phyloP scores from a whole-genome alignment of 2,329 filamentous ascomycete genomes.

The Monosporascus sp. region DNA sequence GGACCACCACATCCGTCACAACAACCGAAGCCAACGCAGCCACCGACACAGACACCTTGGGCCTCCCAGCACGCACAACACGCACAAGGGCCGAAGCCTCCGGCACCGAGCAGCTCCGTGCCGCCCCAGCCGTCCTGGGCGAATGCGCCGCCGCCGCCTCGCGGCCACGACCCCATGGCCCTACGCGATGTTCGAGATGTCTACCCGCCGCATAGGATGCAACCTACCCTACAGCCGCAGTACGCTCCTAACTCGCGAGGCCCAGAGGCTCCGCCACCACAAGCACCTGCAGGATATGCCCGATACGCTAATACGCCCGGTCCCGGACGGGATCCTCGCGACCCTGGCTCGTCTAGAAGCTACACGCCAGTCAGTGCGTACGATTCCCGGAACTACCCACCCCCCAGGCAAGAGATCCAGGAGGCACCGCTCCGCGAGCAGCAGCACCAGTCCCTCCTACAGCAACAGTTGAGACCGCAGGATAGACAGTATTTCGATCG shows the following conservation, averaged over 20 bases:
- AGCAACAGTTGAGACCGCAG: constrained; percentile 38
- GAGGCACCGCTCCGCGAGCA: constrained; percentile 35
- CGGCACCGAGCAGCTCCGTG: constrained; percentile 26
- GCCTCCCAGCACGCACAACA: constrained; percentile 35
- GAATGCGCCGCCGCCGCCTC: constrained; percentile 23
- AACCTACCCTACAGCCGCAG: constrained; percentile 23
- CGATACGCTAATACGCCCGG: constrained; percentile 40
- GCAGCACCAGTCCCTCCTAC: constrained; percentile 31
- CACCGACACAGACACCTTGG: constrained; percentile 33
- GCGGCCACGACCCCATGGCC: constrained; percentile 26
- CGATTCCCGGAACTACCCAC: constrained; percentile 36
- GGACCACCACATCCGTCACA: constrained; percentile 30
- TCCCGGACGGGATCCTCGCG: constrained; percentile 34
- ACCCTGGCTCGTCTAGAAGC: constrained; percentile 39
- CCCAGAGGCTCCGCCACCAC: constrained; percentile 37
- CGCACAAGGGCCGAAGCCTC: constrained; percentile 31
- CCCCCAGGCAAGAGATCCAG: constrained; percentile 28
- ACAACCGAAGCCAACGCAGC: constrained; percentile 29
- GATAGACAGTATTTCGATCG: constrained; percentile 36
- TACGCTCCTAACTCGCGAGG: constrained; percentile 36
- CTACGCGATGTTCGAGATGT: constrained; percentile 22
- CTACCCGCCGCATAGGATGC: constrained; percentile 24
- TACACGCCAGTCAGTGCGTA: constrained; percentile 41
- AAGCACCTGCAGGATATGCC: constrained; percentile 33
- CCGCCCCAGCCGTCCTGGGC: constrained; percentile 31